Evolutionary conservation across 2,329 filamentous ascomycete species (phyloP), one percentile per base, ranked within the genome.

Genomic region (Colletotrichum euphorbiae): DNA sequence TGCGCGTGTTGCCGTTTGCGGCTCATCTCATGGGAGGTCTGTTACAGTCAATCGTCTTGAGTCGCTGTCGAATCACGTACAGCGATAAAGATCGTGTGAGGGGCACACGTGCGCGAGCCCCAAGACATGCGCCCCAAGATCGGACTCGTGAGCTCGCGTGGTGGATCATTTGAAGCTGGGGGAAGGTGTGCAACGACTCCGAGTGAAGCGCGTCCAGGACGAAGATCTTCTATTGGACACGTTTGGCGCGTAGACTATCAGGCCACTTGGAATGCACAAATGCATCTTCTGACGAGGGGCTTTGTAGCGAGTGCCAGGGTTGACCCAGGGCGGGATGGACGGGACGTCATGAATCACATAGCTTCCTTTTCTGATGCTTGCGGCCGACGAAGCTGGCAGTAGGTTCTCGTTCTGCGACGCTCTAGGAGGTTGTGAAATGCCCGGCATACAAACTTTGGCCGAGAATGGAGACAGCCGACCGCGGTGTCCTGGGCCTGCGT

Each of bases 261-360:
- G 43, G 33, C 51, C 45, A 63, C 9, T 50, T 36, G 7, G 45
- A n/a, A 51, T 1, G 12, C 12, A 17, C 8, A 31, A 19, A 24
- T 21, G 17, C 28, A 8, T 33, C 38, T 42, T 56, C 63, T 40
- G 36, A 50, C 19, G n/a, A 36, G n/a, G 1, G 33, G 38, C 38
- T 38, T 33, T 52, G 40, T 13, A 17, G n/a, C 43, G 21, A 3
- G 6, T 51, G 7, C 65, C 15, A 28, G 60, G 65, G 51, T 52
- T 19, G 13, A 45, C 60, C 60, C 33, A 13, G 64, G 38, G 31
- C 65, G 45, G 38, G 8, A 46, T 11, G 21, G 60, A 45, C 59
- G 52, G 60, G 52, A 52, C 43, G 42, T 54, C 54, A 64, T 46
- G 60, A 67, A 64, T 67, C 60, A 58, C 43, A 51, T 28, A 67